Evolutionary conservation across 1,139 yeast species (phyloP).

Genomic region (Scheffersomyces titani): DNA sequence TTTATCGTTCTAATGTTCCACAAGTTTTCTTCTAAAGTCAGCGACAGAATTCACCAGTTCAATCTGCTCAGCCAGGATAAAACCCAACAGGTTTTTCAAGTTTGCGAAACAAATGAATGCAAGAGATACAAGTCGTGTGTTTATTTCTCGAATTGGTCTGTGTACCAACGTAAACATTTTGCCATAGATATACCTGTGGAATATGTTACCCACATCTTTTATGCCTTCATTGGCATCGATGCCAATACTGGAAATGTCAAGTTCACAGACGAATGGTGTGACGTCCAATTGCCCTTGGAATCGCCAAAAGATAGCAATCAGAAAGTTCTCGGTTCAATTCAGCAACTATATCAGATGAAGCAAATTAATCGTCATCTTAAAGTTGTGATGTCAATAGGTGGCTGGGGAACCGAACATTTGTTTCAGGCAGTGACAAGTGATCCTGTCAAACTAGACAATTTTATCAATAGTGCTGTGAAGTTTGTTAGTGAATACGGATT

Average conservation of each 20-base stretch:
- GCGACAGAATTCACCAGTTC: background rate
- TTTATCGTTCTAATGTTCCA: background rate
- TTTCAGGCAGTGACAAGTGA: slow-evolving; percentile 51
- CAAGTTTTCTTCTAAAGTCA: background rate
- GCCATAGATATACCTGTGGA: slow-evolving; percentile 67
- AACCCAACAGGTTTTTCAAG: background rate
- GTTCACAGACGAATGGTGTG: slow-evolving; percentile 71
- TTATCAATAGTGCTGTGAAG: slow-evolving; percentile 52
- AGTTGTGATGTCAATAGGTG: slow-evolving; percentile 79
- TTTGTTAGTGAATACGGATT: slow-evolving; percentile 59
- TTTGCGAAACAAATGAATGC: background rate
- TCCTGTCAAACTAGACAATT: slow-evolving; percentile 36
- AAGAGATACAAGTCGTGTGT: slow-evolving; percentile 26
- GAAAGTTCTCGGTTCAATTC: slow-evolving; percentile 51
- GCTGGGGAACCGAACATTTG: slow-evolving; percentile 67
- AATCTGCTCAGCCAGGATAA: background rate
- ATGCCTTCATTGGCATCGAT: slow-evolving; percentile 72
- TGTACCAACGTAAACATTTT: slow-evolving; percentile 60
- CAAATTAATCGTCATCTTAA: slow-evolving; percentile 50
- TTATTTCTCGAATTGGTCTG: slow-evolving; percentile 67
- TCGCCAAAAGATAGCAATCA: slow-evolving; percentile 17
- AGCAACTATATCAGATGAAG: slow-evolving; percentile 57
- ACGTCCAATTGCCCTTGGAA: slow-evolving; percentile 46
- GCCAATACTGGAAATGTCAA: slow-evolving; percentile 52
- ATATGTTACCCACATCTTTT: slow-evolving; percentile 66